Evolutionary conservation across 352 stramenopile genomes (phyloP).

Genomic region (Phytophthora meadii): DNA sequence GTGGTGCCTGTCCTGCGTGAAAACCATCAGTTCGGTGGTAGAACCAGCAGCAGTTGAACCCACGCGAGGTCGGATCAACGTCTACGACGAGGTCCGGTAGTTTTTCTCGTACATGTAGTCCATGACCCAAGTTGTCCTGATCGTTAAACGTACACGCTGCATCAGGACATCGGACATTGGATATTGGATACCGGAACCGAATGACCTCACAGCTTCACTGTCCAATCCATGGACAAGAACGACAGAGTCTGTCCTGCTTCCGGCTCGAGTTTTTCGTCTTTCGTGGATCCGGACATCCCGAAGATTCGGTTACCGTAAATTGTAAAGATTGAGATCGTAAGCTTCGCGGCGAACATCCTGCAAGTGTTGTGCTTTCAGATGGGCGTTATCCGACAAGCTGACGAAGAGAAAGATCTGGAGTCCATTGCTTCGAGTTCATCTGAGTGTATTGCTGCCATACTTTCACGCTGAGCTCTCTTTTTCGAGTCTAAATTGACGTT

Average conservation of each 20-base stretch:
- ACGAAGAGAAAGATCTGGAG: too few species aligned
- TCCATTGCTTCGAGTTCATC: neutral
- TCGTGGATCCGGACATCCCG: slow-evolving; percentile 19
- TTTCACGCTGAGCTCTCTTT: slow-evolving; percentile 12
- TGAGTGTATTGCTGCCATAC: slow-evolving; percentile 26
- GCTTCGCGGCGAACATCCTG: neutral
- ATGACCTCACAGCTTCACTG: slow-evolving; percentile 1
- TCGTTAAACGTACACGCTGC: slow-evolving; percentile 2
- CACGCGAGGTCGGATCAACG: neutral
- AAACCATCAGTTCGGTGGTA: slow-evolving; percentile 2
- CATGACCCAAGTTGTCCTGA: neutral
- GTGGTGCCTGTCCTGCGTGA: neutral
- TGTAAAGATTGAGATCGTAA: neutral
- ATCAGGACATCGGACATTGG: slow-evolving; percentile 4
- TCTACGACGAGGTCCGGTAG: neutral
- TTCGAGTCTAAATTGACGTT: slow-evolving; percentile 12
- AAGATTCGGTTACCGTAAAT: slow-evolving; percentile 19
- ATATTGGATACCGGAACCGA: slow-evolving; percentile 2
- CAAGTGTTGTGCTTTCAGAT: too few species aligned
- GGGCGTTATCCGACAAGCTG: too few species aligned
- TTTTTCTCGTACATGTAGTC: neutral
- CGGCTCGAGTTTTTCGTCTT: slow-evolving; percentile 28
- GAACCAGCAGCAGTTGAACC: slow-evolving; percentile 4
- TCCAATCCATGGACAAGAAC: slow-evolving; percentile 8
- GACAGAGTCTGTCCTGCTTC: slow-evolving; percentile 22